Evolutionary conservation across 768 basidiomycete species (phyloP).

Genomic region (Termitomyces sp.): DNA sequence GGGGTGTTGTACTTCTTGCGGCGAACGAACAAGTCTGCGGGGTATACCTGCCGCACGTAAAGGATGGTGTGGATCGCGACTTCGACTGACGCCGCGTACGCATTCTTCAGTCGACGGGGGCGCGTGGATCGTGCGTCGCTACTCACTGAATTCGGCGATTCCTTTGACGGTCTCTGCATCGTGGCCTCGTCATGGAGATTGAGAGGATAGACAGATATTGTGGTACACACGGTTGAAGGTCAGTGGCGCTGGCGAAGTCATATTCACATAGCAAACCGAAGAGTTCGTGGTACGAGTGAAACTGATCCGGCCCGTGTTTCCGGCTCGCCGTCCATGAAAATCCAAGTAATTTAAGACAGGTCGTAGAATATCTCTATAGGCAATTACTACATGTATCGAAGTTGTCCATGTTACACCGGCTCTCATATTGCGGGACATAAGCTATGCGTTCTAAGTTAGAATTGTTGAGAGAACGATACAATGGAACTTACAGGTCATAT

Average conservation of each 20-base stretch:
- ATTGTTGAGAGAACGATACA: not conserved
- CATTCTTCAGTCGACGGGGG: not conserved
- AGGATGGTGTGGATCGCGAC: constrained; percentile 91
- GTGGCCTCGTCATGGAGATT: constrained; percentile 1
- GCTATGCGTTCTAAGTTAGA: not conserved
- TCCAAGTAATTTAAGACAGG: not conserved
- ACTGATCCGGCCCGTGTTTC: not conserved
- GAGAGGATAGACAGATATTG: not conserved
- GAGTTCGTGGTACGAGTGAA: not conserved
- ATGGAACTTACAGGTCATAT: constrained; percentile 71
- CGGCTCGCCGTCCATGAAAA: not conserved
- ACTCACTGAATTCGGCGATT: constrained; percentile 73
- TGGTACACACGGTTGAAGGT: constrained; percentile 27
- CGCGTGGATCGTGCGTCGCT: constrained; percentile 1
- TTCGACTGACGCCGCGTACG: constrained; percentile 60
- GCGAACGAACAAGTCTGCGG: constrained; percentile 79
- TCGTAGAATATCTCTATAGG: not conserved
- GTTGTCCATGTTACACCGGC: not conserved
- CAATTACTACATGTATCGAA: not conserved
- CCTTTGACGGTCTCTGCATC: constrained; percentile 55
- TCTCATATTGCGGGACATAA: constrained; percentile 23
- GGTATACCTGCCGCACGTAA: constrained; percentile 88
- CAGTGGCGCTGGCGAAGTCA: constrained; percentile 23
- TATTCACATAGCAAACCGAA: constrained; percentile 8
- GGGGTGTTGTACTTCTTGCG: constrained; percentile 88